phyloP scores from a whole-genome alignment of 2,329 filamentous ascomycete genomes.

The Uncinocarpus reesii region DNA sequence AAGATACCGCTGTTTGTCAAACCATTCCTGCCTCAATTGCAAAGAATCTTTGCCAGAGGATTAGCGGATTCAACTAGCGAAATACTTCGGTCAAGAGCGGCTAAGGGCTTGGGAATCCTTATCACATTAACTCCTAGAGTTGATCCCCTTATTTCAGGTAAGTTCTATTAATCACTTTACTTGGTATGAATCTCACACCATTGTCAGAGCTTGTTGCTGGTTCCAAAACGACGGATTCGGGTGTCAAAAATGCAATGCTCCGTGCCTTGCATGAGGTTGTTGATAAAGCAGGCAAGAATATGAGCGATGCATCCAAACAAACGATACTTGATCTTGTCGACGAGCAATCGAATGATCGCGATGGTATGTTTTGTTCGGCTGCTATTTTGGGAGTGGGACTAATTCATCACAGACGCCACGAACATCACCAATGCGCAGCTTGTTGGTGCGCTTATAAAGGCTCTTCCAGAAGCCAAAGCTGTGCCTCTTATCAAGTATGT shows the following conservation, averaged over 20 bases:
- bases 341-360: conserved; percentile 63
- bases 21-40: conserved; percentile 91
- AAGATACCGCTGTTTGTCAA: conserved; percentile 95
- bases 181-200: conserved; percentile 1
- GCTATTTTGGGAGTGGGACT: conserved; percentile 10
- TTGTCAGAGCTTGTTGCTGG: conserved; percentile 76
- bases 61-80: conserved; percentile 90
- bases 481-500: conserved; percentile 45
- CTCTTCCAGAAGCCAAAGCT: conserved; percentile 64
- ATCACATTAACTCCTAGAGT: conserved; percentile 94
- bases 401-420: conserved; percentile 48
- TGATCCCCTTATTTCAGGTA: conserved; percentile 70
- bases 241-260: conserved; percentile 90
- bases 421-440: conserved; percentile 83
- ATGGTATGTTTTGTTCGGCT: conserved; percentile 39
- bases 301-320: conserved; percentile 80
- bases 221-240: conserved; percentile 75
- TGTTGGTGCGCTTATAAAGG: conserved; percentile 79
- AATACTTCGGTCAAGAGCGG: conserved; percentile 72
- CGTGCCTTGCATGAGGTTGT: conserved; percentile 94
- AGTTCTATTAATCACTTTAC: conserved; percentile 10
- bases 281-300: conserved; percentile 85
- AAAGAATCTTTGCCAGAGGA: conserved; percentile 93
- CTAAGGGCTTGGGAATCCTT: conserved; percentile 84
- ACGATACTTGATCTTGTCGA: conserved; percentile 87